Evolutionary conservation across 2,329 filamentous ascomycete species (phyloP).

Genomic region (Aspergillus piperis): DNA sequence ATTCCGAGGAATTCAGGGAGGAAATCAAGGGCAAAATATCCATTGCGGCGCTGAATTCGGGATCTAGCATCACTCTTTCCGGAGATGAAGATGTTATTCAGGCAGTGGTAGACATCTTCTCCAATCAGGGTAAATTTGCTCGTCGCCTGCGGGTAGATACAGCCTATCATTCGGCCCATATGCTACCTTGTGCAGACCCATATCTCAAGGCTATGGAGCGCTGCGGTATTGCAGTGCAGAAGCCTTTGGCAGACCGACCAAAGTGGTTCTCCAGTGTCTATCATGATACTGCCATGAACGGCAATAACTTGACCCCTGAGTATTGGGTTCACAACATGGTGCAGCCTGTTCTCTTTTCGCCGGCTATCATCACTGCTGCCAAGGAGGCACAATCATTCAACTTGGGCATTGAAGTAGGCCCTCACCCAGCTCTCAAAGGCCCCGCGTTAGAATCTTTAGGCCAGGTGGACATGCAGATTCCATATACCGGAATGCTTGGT

Average conservation of each 20-base stretch:
- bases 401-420: slow-evolving; percentile 34
- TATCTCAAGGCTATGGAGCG: slow-evolving; percentile 22
- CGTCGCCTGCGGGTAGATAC: slow-evolving; percentile 41
- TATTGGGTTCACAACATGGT: slow-evolving; percentile 46
- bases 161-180: slow-evolving; percentile 48
- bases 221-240: background rate
- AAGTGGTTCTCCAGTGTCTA: slow-evolving; percentile 24
- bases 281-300: slow-evolving; percentile 30
- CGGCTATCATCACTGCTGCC: slow-evolving; percentile 21
- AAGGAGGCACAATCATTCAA: too few species aligned
- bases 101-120: slow-evolving; percentile 26
- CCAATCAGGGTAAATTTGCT: slow-evolving; percentile 35
- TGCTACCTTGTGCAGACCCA: slow-evolving; percentile 29
- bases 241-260: background rate
- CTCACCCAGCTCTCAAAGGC: slow-evolving; percentile 30
- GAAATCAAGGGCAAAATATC: slow-evolving; percentile 25
- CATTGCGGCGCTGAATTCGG: slow-evolving; percentile 41
- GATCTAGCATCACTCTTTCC: slow-evolving; percentile 44
- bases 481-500: background rate
- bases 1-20: background rate
- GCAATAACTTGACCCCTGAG: slow-evolving; percentile 3
- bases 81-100: slow-evolving; percentile 41
- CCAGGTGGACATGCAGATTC: slow-evolving; percentile 13
- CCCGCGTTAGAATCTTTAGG: slow-evolving; percentile 21
- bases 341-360: slow-evolving; percentile 38